Conservation (phyloP, 2,329 filamentous ascomycete species). For the Chalara sp. region DNA sequence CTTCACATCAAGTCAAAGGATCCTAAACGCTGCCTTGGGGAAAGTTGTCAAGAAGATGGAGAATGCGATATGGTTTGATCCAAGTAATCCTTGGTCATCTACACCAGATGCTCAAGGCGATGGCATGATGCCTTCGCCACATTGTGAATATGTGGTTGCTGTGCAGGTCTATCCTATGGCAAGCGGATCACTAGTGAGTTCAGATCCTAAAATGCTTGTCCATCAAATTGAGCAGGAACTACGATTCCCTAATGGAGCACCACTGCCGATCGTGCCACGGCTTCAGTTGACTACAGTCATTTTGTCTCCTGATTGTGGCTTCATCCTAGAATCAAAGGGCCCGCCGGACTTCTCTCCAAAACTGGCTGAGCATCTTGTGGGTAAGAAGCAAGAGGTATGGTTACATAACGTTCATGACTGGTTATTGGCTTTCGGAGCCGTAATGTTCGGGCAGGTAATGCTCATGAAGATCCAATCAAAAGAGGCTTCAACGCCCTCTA, state of each 20-base stretch:
- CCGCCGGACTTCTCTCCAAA: slow-evolving; percentile 46
- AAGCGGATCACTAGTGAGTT: slow-evolving; percentile 23
- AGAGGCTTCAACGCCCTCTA: slow-evolving; percentile 61
- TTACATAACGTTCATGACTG: slow-evolving; percentile 51
- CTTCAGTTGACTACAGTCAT: slow-evolving; percentile 57
- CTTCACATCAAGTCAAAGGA: slow-evolving; percentile 48
- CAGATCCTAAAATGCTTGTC: slow-evolving; percentile 33
- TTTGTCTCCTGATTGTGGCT: slow-evolving; percentile 63
- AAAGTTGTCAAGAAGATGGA: slow-evolving; percentile 61
- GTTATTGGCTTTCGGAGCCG: slow-evolving; percentile 46
- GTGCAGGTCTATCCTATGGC: slow-evolving; percentile 57
- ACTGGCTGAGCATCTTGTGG: slow-evolving; percentile 49
- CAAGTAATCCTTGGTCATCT: slow-evolving; percentile 71
- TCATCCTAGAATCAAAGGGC: slow-evolving; percentile 58
- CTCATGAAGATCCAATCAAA: slow-evolving; percentile 59
- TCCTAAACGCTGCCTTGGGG: slow-evolving; percentile 69
- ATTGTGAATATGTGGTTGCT: slow-evolving; percentile 87
- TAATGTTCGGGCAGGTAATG: slow-evolving; percentile 55
- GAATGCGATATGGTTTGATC: slow-evolving; percentile 45
- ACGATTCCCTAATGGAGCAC: slow-evolving; percentile 52
- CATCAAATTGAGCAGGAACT: slow-evolving; percentile 56
- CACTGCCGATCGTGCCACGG: slow-evolving; percentile 43
- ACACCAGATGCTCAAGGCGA: slow-evolving; percentile 56
- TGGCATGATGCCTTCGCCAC: slow-evolving; percentile 53
- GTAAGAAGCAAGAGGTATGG: slow-evolving; percentile 55